Base-by-base conservation (phyloP, 441 rosid genomes). In the Eruca vesicaria region DNA sequence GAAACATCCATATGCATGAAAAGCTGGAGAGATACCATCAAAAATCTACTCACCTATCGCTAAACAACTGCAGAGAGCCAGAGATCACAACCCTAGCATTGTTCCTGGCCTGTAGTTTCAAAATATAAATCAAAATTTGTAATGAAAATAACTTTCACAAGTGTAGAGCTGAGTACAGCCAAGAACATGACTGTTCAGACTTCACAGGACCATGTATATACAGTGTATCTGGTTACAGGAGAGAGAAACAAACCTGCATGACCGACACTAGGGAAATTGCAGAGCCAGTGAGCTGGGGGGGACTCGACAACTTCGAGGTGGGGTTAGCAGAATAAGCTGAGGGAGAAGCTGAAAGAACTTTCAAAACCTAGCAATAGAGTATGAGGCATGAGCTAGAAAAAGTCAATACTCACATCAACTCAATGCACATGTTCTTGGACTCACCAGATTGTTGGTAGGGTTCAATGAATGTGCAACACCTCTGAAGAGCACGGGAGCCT, bases 311-410 rank as follows among this genome's bases (percentile, higher is more conserved):
- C 84, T 87, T 86, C 43, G 96, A 80, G 57, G 63, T 85, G 5
- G 93, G 97, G 61, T 92, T 84, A 14, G 95, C 95, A 75, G 95
- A 90, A 82, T 94, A 92, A 11, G 97, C 92, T 12, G 94, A 83
- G 36, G 92, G 86, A 75, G 97, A 90, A 23, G 97, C 93, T 7
- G 96, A 87, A n/a, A 90, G 94, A 52, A 89, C 97, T 83, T 89
- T 88, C 80, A 84, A 75, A 55, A 85, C 94, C 97, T 90, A 78
- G 66, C 26, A 68, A 69, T 55, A 50, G 31, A 63, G 48, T n/a
- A 60, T 2, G 43, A 63, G 38, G 57, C 68, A 74, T 68, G 23
- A 9, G 58, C 21, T 19, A 21, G 59, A 29, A 41, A 66, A 52
- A 60, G 11, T 64, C 55, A 56, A 19, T 70, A 26, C 58, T 43